Conservation (phyloP, 1,284 basidiomycete species). For the Cryptococcus deneoformans region DNA sequence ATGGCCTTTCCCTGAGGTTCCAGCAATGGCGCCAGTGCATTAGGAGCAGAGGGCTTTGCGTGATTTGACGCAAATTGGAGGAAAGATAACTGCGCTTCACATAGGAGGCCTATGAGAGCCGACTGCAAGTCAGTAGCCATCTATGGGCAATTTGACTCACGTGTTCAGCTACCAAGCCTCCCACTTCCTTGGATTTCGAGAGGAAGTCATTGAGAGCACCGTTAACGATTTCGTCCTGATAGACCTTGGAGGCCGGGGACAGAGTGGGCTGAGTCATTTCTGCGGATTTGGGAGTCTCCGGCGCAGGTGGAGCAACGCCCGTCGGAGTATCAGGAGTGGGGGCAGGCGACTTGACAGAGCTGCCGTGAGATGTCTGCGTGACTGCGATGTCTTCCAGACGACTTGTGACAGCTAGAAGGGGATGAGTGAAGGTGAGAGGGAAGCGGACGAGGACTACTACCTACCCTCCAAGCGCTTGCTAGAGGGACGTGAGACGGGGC, state of each 20-base stretch:
- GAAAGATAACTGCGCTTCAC: constrained; percentile 65
- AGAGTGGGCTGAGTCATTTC: constrained; percentile 40
- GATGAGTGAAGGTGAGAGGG: not conserved
- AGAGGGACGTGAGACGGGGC: constrained; percentile 38
- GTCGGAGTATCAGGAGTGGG: constrained; percentile 39
- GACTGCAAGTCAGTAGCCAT: constrained; percentile 54
- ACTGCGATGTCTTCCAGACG: constrained; percentile 87
- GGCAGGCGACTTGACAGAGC: constrained; percentile 37
- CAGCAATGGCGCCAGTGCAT: constrained; percentile 60
- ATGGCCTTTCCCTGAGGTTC: constrained; percentile 71
- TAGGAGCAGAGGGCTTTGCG: constrained; percentile 61
- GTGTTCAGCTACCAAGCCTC: constrained; percentile 70
- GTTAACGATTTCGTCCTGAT: constrained; percentile 68
- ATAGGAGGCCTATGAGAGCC: constrained; percentile 64
- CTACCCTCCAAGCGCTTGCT: constrained; percentile 57
- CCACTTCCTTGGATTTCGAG: constrained; percentile 70
- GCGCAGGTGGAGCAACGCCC: constrained; percentile 42
- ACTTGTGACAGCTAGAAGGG: constrained; percentile 80
- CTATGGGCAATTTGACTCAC: constrained; percentile 53
- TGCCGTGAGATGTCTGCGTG: constrained; percentile 38
- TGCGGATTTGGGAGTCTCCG: constrained; percentile 50
- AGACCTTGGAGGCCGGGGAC: constrained; percentile 67
- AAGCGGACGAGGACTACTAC: constrained; percentile 21
- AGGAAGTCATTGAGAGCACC: constrained; percentile 71
- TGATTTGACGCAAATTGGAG: constrained; percentile 69